Percentiles rank a stretch among this genome's conserved stretches.
These are phyloP conservation scores for Elongisporangium prolatum DNA, from an alignment of 352 stramenopile species.

Conservation along the genomic window DNA sequence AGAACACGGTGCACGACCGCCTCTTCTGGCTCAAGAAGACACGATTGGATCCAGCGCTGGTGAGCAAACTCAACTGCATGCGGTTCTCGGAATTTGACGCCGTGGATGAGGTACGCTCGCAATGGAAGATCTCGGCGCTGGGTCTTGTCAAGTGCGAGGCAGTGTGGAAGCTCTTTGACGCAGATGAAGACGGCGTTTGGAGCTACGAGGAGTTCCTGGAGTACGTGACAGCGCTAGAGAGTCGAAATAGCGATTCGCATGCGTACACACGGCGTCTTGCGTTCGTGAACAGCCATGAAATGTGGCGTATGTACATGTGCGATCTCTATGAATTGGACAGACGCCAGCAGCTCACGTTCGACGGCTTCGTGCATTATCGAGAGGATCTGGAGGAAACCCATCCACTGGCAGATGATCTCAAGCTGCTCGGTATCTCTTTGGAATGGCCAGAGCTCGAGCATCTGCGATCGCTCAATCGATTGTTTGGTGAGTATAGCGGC, in stretches of 20 bases:
- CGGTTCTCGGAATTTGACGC: constrained; percentile 43
- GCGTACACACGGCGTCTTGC: constrained; percentile 9
- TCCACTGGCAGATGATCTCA: constrained; percentile 36
- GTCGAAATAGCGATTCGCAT: background rate
- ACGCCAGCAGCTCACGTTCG: constrained; percentile 38
- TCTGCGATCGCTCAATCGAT: constrained; percentile 12
- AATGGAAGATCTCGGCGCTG: constrained; percentile 39
- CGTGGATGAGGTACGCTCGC: constrained; percentile 19
- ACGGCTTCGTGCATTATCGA: constrained; percentile 52
- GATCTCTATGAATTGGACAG: constrained; percentile 41
- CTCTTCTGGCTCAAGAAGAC: constrained; percentile 32
- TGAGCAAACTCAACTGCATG: constrained; percentile 13
- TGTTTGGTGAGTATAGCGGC: constrained; percentile 55
- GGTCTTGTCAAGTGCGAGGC: constrained; percentile 39
- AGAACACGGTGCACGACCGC: constrained; percentile 8
- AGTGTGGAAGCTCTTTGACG: constrained; percentile 54
- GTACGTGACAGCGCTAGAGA: constrained; percentile 41
- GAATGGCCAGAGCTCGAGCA: constrained; percentile 29
- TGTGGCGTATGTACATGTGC: constrained; percentile 67
- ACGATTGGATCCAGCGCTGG: constrained; percentile 8
- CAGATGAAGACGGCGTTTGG: constrained; percentile 46
- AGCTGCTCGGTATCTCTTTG: constrained; percentile 27
- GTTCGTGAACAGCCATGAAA: constrained; percentile 30
- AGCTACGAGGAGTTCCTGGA: constrained; percentile 56
- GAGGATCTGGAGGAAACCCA: constrained; percentile 39